Conservation (phyloP, 2,329 filamentous ascomycete species). For the Chaetomium sp. region DNA sequence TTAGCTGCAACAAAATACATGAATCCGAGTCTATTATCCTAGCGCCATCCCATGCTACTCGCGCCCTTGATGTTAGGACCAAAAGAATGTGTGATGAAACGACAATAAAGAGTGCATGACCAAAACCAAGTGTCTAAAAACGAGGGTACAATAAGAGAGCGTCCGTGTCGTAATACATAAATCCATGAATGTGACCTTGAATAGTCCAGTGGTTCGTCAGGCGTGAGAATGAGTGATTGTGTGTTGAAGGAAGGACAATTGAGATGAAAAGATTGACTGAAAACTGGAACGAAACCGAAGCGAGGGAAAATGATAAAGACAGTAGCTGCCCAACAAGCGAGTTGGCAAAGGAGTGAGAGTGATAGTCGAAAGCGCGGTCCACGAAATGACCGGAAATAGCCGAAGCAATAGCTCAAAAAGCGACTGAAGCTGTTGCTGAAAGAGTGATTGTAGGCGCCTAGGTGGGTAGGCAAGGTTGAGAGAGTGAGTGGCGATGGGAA, state of each 20-base stretch:
- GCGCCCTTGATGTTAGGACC: neutral
- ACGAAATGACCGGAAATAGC: neutral
- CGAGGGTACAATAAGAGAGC: neutral
- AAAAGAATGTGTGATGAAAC: neutral
- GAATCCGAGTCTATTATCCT: neutral
- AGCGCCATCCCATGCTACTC: neutral
- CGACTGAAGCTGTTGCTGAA: neutral
- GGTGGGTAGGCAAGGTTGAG: neutral
- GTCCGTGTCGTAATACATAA: neutral
- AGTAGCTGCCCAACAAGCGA: neutral
- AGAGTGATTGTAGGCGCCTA: neutral
- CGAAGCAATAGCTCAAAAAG: neutral
- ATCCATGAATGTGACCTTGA: neutral
- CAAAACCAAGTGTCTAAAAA: neutral
- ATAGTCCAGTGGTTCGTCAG: neutral
- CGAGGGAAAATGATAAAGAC: neutral
- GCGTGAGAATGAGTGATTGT: neutral
- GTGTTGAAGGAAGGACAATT: neutral
- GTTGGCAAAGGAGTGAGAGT: neutral
- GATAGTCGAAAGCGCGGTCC: neutral
- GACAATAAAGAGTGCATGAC: neutral
- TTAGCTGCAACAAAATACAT: neutral
- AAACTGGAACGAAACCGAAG: neutral
- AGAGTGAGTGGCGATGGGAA: neutral
- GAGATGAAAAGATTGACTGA: neutral